Evolutionary conservation across 2,329 filamentous ascomycete species (phyloP).

Genomic region (Colletotrichum navitas): DNA sequence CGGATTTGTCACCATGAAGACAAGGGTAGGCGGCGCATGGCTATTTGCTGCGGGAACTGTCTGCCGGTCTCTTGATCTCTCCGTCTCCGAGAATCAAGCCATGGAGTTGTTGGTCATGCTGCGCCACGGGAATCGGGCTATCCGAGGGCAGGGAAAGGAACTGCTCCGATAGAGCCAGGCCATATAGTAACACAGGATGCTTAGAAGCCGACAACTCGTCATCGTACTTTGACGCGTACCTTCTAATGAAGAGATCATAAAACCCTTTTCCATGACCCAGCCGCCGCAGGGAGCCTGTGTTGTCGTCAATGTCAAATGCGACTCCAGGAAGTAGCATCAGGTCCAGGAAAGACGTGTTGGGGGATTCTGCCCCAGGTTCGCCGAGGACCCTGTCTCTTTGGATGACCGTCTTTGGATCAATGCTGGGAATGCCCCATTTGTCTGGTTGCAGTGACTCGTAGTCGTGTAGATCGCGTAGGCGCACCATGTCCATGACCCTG

Average conservation of each 20-base stretch:
- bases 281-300: constrained; percentile 71
- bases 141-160: constrained; percentile 71
- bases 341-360: constrained; percentile 67
- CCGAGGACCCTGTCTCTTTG: constrained; percentile 81
- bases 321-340: constrained; percentile 93
- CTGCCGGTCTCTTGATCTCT: constrained; percentile 58
- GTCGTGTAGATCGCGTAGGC: constrained; percentile 78
- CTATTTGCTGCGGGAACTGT: constrained; percentile 45
- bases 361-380: constrained; percentile 62
- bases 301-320: constrained; percentile 79
- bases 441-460: constrained; percentile 83
- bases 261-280: constrained; percentile 96
- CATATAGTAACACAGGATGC: constrained; percentile 70
- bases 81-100: constrained; percentile 81
- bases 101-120: constrained; percentile 84
- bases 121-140: constrained; percentile 78
- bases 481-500: constrained; percentile 94
- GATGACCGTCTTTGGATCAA: constrained; percentile 74
- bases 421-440: constrained; percentile 94
- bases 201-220: constrained; percentile 38
- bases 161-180: constrained; percentile 88
- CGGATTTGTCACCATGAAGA: constrained; percentile 21
- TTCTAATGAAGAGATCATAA: constrained; percentile 92
- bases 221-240: constrained; percentile 67
- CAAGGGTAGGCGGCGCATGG: constrained; percentile 61